Percentiles rank a stretch among this genome's conserved stretches.
These are phyloP conservation scores for Elongisporangium anandrum DNA, from an alignment of 352 stramenopile species.

Conservation along the genomic window DNA sequence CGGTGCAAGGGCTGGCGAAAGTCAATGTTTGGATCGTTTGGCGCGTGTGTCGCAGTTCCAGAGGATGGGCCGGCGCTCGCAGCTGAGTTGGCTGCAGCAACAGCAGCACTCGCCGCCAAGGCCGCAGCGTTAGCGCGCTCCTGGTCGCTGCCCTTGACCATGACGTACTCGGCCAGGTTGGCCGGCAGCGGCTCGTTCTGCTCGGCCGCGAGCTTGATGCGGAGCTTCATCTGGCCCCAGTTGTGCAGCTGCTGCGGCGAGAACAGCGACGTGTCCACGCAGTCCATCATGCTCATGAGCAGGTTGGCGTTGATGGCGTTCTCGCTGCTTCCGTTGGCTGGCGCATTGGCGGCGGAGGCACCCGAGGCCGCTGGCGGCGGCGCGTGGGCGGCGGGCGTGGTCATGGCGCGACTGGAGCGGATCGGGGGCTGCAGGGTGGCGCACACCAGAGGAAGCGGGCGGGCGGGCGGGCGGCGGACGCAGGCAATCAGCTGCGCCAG, in stretches of 20 bases:
- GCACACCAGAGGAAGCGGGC: background rate
- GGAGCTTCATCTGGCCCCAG: conserved; percentile 77
- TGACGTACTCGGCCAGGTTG: conserved; percentile 25
- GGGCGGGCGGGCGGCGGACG: background rate
- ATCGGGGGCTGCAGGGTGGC: background rate
- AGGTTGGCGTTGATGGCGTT: conserved; percentile 64
- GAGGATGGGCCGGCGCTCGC: background rate
- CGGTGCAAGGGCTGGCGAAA: conserved; percentile 57
- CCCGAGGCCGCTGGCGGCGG: background rate
- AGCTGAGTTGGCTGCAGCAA: background rate
- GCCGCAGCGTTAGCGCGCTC: conserved; percentile 13
- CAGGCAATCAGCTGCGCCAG: background rate
- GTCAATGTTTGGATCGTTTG: conserved; percentile 18
- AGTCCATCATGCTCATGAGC: conserved; percentile 84
- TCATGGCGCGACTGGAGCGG: background rate
- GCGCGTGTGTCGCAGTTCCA: background rate
- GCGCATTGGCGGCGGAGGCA: background rate
- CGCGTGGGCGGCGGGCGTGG: background rate
- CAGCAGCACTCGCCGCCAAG: conserved; percentile 5
- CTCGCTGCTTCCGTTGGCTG: conserved; percentile 2
- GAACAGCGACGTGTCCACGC: conserved; percentile 80
- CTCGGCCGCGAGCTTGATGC: conserved; percentile 46
- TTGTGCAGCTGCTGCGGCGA: conserved; percentile 65
- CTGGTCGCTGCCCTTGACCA: conserved; percentile 37
- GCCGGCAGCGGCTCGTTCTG: conserved; percentile 29